Percentiles rank a stretch among this genome's conserved stretches.
These are phyloP conservation scores for Groenewaldozyma tartarivorans DNA, from an alignment of 805 yeast species.

Conservation along the genomic window DNA sequence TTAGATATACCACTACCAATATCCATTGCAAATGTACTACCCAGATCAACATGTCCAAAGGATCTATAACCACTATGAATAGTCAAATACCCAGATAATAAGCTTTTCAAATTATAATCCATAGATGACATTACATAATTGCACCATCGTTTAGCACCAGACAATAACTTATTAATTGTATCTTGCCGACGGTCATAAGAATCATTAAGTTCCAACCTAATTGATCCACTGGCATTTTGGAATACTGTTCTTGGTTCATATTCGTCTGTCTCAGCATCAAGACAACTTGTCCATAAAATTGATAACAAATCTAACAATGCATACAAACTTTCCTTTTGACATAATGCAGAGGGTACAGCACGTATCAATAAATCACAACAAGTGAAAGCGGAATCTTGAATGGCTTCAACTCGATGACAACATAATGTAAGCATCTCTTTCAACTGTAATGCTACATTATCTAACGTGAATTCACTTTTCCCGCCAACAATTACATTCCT, in stretches of 20 bases:
- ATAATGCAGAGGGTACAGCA: slow-evolving; percentile 66
- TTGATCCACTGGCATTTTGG: slow-evolving; percentile 36
- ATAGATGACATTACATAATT: slow-evolving; percentile 45
- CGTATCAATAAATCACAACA: slow-evolving; percentile 62
- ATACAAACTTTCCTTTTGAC: slow-evolving; percentile 63
- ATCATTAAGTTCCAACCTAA: slow-evolving; percentile 57
- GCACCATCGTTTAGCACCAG: slow-evolving; percentile 61
- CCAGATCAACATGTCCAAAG: slow-evolving; percentile 50
- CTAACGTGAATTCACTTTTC: slow-evolving; percentile 45
- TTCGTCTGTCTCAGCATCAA: slow-evolving; percentile 75
- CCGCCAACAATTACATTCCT: slow-evolving; percentile 43
- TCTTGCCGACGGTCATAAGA: slow-evolving; percentile 63
- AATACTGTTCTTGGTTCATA: slow-evolving; percentile 78
- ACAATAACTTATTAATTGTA: slow-evolving; percentile 52
- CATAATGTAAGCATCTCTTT: slow-evolving; percentile 57
- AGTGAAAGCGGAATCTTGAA: slow-evolving; percentile 72
- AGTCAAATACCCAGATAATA: slow-evolving; percentile 69
- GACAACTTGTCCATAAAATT: slow-evolving; percentile 64
- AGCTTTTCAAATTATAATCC: slow-evolving; percentile 65
- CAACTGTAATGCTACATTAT: slow-evolving; percentile 56
- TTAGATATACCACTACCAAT: slow-evolving; percentile 70
- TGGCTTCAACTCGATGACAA: slow-evolving; percentile 64
- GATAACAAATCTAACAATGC: slow-evolving; percentile 74
- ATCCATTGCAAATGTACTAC: slow-evolving; percentile 84
- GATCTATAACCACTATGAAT: slow-evolving; percentile 30